Evolutionary conservation across 1,284 basidiomycete genomes (phyloP).

Genomic region (Cryptococcus sp.): DNA sequence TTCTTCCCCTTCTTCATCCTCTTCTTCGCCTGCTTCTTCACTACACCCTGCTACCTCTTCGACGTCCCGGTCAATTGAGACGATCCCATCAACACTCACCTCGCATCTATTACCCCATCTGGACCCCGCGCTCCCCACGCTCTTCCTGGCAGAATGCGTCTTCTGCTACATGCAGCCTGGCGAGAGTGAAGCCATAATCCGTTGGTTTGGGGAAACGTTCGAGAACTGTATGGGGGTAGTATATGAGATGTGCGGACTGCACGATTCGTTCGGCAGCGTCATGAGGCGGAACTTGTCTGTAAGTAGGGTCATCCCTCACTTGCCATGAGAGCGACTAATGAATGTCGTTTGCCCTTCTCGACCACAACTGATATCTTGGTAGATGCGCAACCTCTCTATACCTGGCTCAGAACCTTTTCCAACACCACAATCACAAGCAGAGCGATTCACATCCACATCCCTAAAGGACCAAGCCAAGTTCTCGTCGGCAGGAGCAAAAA

Average conservation of each 20-base stretch:
- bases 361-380: conserved; percentile 1
- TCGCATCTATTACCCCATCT: conserved; percentile 54
- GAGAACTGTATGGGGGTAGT: conserved; percentile 56
- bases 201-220: conserved; percentile 72
- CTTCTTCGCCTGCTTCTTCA: conserved; percentile 30
- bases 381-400: conserved; percentile 73
- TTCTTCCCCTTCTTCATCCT: conserved; percentile 45
- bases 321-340: neutral
- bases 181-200: conserved; percentile 64
- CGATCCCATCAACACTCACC: conserved; percentile 12
- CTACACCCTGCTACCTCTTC: neutral
- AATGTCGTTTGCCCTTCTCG: too few species aligned
- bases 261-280: conserved; percentile 80
- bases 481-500: conserved; percentile 60
- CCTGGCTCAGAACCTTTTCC: conserved; percentile 70
- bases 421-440: conserved; percentile 61
- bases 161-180: conserved; percentile 79
- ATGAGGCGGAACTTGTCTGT: conserved; percentile 85
- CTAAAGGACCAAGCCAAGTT: conserved; percentile 56
- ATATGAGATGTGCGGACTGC: conserved; percentile 87
- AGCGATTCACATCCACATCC: conserved; percentile 59
- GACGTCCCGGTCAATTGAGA: too few species aligned
- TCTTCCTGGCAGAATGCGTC: conserved; percentile 88
- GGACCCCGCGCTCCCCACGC: conserved; percentile 69
- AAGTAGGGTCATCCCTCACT: conserved; percentile 14